Percentiles rank a stretch among this genome's conserved stretches.
Conservation (phyloP, 441 rosid genomes). For the Manihot esculenta region DNA sequence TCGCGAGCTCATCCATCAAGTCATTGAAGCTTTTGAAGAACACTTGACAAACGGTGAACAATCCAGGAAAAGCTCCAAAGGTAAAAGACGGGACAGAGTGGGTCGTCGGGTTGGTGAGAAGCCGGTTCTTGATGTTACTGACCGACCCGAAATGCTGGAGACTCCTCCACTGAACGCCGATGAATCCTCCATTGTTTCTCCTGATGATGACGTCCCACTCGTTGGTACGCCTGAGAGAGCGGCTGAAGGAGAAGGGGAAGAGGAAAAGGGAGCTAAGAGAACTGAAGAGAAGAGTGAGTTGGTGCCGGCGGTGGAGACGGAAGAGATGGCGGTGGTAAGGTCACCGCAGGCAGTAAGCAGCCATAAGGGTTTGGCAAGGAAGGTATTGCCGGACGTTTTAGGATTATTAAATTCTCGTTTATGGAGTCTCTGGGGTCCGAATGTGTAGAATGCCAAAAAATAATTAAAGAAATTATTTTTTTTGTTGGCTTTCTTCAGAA, state of each 20-base stretch:
- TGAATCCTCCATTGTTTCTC: not conserved
- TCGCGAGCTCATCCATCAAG: conserved; percentile 70
- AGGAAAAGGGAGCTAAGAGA: conserved; percentile 11
- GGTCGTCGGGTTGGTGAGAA: conserved; percentile 25
- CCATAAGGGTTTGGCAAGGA: conserved; percentile 79
- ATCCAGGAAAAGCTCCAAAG: conserved; percentile 26
- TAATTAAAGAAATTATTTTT: conserved; percentile 1
- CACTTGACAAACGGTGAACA: conserved; percentile 43
- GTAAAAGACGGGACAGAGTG: conserved; percentile 47
- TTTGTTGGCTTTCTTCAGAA: too few species aligned
- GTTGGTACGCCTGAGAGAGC: conserved; percentile 21
- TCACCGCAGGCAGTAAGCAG: conserved; percentile 24
- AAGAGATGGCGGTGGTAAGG: conserved; percentile 17
- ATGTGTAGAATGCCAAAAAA: conserved; percentile 41
- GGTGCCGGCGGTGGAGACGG: conserved; percentile 3
- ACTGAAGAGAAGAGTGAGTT: not conserved
- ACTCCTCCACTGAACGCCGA: not conserved
- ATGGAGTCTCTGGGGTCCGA: conserved; percentile 92
- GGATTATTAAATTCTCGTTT: conserved; percentile 76
- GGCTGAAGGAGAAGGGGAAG: conserved; percentile 23
- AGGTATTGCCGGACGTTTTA: conserved; percentile 90
- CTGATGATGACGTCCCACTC: conserved; percentile 27
- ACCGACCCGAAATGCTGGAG: conserved; percentile 4
- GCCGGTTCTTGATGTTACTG: conserved; percentile 5
- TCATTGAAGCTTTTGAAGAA: conserved; percentile 82